phyloP scores from a whole-genome alignment of 768 basidiomycete genomes.

The Boletus edulis region DNA sequence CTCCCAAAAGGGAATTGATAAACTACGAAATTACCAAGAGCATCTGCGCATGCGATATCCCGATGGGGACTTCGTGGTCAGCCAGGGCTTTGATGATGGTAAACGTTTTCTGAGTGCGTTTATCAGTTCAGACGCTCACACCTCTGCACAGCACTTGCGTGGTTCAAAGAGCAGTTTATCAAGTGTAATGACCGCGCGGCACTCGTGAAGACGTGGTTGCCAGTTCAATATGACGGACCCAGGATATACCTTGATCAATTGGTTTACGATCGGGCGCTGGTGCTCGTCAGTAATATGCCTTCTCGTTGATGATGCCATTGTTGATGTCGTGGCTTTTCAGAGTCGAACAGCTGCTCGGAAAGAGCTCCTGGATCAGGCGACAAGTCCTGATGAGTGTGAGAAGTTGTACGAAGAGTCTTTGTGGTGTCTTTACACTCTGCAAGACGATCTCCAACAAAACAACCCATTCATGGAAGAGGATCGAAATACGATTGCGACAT shows the following conservation, averaged over 20 bases:
- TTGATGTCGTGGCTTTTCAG: constrained; percentile 38
- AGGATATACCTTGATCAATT: constrained; percentile 87
- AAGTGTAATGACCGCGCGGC: constrained; percentile 93
- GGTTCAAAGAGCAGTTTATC: constrained; percentile 93
- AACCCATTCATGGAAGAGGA: constrained; percentile 88
- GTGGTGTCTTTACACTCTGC: constrained; percentile 90
- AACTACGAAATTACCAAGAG: constrained; percentile 73
- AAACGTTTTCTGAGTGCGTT: constrained; percentile 1
- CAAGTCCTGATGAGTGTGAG: constrained; percentile 80
- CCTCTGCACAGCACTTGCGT: constrained; percentile 57
- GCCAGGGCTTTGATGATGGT: constrained; percentile 83
- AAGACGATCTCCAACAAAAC: constrained; percentile 83
- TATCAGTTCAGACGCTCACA: constrained; percentile 7
- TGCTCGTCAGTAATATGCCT: constrained; percentile 56
- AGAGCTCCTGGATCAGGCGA: constrained; percentile 79
- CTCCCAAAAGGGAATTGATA: constrained; percentile 89
- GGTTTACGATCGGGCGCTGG: constrained; percentile 88
- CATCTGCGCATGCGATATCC: constrained; percentile 79
- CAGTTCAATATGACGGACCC: constrained; percentile 77
- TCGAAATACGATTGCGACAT: constrained; percentile 71
- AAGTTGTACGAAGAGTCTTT: constrained; percentile 92
- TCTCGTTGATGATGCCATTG: not conserved
- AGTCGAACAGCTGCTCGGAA: constrained; percentile 91
- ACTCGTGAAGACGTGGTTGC: constrained; percentile 84
- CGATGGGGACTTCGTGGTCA: constrained; percentile 70